phyloP scores from a whole-genome alignment of 225 moss, liverwort and hornwort genomes.

The Lunularia cruciata region DNA sequence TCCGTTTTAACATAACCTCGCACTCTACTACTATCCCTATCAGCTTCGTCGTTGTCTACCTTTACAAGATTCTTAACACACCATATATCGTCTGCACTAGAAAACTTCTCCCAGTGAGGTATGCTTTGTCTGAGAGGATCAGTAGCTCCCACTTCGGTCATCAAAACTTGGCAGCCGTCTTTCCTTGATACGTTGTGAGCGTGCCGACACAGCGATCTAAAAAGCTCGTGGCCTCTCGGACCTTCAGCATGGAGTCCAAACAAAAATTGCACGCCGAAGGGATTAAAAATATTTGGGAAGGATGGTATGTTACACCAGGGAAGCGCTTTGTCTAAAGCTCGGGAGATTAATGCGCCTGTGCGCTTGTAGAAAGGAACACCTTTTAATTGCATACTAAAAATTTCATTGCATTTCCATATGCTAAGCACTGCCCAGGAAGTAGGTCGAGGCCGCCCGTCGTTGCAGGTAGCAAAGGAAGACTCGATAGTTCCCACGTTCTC shows the following conservation, averaged over 20 bases:
- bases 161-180: constrained; percentile 72
- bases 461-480: constrained; percentile 28
- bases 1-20: not conserved
- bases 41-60: not conserved
- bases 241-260: constrained; percentile 82
- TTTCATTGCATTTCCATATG: constrained; percentile 92
- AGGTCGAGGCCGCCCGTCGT: constrained; percentile 26
- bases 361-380: constrained; percentile 67
- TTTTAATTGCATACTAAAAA: constrained; percentile 75
- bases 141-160: constrained; percentile 70
- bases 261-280: constrained; percentile 93
- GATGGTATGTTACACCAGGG: constrained; percentile 87
- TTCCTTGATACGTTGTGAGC: constrained; percentile 78
- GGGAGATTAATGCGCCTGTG: constrained; percentile 60
- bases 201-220: constrained; percentile 80
- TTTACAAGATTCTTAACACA: constrained; percentile 66
- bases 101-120: constrained; percentile 83
- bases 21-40: not conserved
- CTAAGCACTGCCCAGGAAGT: constrained; percentile 86
- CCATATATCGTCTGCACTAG: constrained; percentile 83
- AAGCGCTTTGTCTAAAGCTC: constrained; percentile 65
- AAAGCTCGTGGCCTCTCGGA: constrained; percentile 44
- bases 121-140: constrained; percentile 66
- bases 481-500: constrained; percentile 38
- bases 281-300: constrained; percentile 78